A percentile compares a stretch with the other conserved stretches of the same genome.
phyloP scores from a whole-genome alignment of 805 yeast species.

The Wickerhamomyces hampshirensis region DNA sequence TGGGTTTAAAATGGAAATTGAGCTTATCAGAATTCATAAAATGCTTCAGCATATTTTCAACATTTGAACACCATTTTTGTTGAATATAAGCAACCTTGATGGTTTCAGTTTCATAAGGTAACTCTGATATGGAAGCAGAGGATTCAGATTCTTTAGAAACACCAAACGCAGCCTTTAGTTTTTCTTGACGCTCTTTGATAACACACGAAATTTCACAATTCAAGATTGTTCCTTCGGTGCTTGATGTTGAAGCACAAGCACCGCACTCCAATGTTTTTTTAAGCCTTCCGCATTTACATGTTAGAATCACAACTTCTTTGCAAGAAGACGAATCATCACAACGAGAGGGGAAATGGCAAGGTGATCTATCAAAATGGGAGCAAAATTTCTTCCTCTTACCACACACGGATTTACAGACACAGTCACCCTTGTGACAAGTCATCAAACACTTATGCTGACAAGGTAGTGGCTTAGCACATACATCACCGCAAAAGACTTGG shows the following conservation, averaged over 20 bases:
- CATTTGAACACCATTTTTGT: constrained; percentile 59
- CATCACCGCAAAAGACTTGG: constrained; percentile 62
- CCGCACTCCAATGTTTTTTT: constrained; percentile 50
- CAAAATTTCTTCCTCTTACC: constrained; percentile 47
- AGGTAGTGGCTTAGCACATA: constrained; percentile 47
- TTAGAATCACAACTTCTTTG: constrained; percentile 40
- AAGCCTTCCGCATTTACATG: constrained; percentile 64
- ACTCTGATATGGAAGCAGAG: constrained; percentile 11
- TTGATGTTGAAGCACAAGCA: constrained; percentile 32
- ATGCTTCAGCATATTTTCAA: constrained; percentile 48
- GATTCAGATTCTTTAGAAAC: constrained; percentile 9
- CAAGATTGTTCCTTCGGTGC: constrained; percentile 34
- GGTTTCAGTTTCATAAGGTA: constrained; percentile 21
- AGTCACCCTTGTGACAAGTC: constrained; percentile 58
- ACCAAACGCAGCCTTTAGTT: constrained; percentile 61
- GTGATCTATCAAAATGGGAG: constrained; percentile 59
- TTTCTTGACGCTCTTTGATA: constrained; percentile 50
- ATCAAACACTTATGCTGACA: constrained; percentile 51
- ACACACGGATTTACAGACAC: constrained; percentile 63
- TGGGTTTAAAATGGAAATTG: constrained; percentile 63
- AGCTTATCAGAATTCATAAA: constrained; percentile 40
- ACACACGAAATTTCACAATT: constrained; percentile 73
- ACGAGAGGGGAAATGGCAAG: constrained; percentile 57
- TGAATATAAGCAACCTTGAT: constrained; percentile 33
- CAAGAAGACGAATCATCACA: constrained; percentile 55